These are phyloP conservation scores for Malus orientalis DNA, from an alignment of 306 rosid genomes.

Conservation along the genomic window DNA sequence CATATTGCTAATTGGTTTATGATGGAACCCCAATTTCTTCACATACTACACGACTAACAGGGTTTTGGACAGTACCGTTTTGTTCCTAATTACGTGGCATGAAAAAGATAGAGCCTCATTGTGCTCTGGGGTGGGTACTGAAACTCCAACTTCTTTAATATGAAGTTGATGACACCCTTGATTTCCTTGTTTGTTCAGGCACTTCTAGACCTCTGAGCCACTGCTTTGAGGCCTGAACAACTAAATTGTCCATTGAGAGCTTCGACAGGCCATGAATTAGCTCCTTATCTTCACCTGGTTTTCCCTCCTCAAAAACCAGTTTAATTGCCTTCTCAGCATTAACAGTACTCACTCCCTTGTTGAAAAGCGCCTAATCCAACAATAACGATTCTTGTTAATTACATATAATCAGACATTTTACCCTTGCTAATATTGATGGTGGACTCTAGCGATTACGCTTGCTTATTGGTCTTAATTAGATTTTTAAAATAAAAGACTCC, in stretches of 20 bases:
- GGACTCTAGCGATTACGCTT: background rate
- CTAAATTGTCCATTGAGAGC: slow-evolving; percentile 51
- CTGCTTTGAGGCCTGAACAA: slow-evolving; percentile 73
- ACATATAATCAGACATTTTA: background rate
- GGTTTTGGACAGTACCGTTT: slow-evolving; percentile 32
- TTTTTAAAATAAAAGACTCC: background rate
- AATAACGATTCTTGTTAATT: slow-evolving; percentile 9
- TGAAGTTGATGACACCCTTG: slow-evolving; percentile 48
- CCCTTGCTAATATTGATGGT: background rate
- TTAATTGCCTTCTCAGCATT: slow-evolving; percentile 74
- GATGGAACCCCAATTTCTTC: too few species aligned
- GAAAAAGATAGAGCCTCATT: slow-evolving; percentile 4
- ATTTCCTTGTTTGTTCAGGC: slow-evolving; percentile 61
- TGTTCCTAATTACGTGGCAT: slow-evolving; percentile 17
- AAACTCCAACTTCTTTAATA: slow-evolving; percentile 54
- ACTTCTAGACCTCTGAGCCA: slow-evolving; percentile 60
- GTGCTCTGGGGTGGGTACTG: slow-evolving; percentile 37
- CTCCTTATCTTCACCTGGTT: slow-evolving; percentile 12
- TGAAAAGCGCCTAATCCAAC: slow-evolving; percentile 65
- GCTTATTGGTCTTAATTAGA: background rate
- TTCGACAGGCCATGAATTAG: slow-evolving; percentile 36
- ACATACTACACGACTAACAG: slow-evolving; percentile 18
- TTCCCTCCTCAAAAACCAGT: slow-evolving; percentile 42
- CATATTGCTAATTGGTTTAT: too few species aligned
- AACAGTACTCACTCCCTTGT: slow-evolving; percentile 67